Percentiles rank a stretch among this genome's conserved stretches.
Evolutionary conservation across 352 stramenopile genomes (phyloP).

Genomic region (Pythium utonaiense): DNA sequence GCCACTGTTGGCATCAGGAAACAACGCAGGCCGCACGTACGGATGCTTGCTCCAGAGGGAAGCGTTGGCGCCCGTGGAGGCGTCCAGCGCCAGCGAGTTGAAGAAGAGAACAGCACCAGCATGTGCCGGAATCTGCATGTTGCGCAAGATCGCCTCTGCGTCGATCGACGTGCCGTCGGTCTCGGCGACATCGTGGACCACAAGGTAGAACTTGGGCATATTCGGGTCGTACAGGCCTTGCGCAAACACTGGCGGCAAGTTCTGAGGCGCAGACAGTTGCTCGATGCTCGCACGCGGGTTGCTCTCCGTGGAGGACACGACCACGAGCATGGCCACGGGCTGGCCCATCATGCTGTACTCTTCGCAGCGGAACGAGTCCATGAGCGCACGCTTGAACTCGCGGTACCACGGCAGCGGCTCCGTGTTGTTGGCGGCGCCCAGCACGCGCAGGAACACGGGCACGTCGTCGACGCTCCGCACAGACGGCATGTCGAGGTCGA

Average conservation of each 20-base stretch:
- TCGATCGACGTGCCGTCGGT: conserved; percentile 78
- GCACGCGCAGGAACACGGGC: conserved; percentile 53
- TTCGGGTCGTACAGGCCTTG: conserved; percentile 77
- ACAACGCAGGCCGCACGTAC: conserved; percentile 59
- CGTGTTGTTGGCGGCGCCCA: conserved; percentile 37
- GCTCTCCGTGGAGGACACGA: conserved; percentile 78
- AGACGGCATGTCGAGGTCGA: conserved; percentile 63
- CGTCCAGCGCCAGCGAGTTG: conserved; percentile 54
- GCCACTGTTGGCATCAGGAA: conserved; percentile 29
- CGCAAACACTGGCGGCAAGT: conserved; percentile 59
- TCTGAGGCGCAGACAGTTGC: conserved; percentile 42
- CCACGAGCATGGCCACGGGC: conserved; percentile 67
- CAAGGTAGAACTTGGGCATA: conserved; percentile 85
- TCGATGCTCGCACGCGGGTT: conserved; percentile 78
- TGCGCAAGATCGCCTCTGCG: conserved; percentile 67
- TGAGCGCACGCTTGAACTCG: conserved; percentile 71
- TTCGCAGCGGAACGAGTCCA: conserved; percentile 83
- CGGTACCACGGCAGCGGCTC: conserved; percentile 78
- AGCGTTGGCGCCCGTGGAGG: conserved; percentile 25
- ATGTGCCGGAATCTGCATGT: conserved; percentile 48
- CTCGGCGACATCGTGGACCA: conserved; percentile 83
- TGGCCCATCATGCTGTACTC: conserved; percentile 76
- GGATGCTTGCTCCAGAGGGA: conserved; percentile 48
- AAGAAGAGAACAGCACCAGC: conserved; percentile 59
- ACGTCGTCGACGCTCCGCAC: conserved; percentile 63